Base-by-base conservation (phyloP, 2,329 filamentous ascomycete species). In the Didymella pinodella region DNA sequence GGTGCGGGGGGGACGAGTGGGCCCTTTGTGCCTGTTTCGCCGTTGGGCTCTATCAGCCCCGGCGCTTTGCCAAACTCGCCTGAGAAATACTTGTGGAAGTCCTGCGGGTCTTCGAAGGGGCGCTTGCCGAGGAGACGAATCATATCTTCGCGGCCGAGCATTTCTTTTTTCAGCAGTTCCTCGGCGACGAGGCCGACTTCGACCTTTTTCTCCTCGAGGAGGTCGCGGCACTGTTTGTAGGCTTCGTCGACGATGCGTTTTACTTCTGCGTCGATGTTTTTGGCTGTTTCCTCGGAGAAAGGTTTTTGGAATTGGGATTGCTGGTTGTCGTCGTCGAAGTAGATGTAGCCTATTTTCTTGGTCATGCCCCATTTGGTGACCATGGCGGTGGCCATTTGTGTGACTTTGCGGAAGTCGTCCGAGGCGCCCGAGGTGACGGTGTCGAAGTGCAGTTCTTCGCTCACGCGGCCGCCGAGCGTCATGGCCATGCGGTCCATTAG, bases 291-390 rank as follows among this genome's bases (percentile, higher is more conserved):
- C 81, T 99, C 95, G 22, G 92, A 94, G 80, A 98, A 99, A 0
- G 95, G 95, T 83, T 99, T 99, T 75, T 93, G 89, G 59, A 97
- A 80, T 73, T 91, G 88, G 6, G 36, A 45, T 75, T 91, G 90
- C 64, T 90, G 86, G 72, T 92, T 85, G 75, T 91, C 90, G 66
- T 90, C 86, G 70, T 95, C 90, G 78, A 94, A 99, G 83, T 96
- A 91, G 63, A 99, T 84, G 65, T 93, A 93, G 29, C 94, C 94
- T 46, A 99, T 89, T 81, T 96, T 96, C 67, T 91, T 87, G 40
- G 91, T 96, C 95, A 99, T 99, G 67, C 95, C 95, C 89, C 93
- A 99, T 77, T 97, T 92, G n/a, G 94, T 99, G 29, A 99, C 95
- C 95, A 99, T 99, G 62, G 91, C 90, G 18, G 91, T 96, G 3